Conservation (phyloP, 495 filamentous ascomycete species). For the Emericellopsis terricola region DNA sequence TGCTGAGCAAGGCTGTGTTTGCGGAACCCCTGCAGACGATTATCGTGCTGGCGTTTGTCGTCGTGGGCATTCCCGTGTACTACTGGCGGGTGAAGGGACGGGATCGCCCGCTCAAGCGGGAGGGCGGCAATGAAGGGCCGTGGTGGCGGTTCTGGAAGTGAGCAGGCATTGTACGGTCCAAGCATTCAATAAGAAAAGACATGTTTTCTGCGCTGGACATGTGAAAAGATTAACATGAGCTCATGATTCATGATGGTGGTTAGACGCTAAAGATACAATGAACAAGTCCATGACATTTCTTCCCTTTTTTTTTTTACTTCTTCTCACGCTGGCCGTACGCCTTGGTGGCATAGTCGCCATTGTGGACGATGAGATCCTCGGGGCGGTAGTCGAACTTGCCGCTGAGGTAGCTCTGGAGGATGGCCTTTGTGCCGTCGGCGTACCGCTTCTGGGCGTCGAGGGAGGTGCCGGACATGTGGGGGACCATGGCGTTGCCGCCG, state of each 20-base stretch:
- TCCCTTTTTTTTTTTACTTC: constrained; percentile 1
- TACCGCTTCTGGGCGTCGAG: constrained; percentile 96
- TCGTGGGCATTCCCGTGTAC: constrained; percentile 70
- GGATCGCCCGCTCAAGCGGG: constrained; percentile 20
- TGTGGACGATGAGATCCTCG: constrained; percentile 83
- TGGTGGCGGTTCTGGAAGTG: constrained; percentile 28
- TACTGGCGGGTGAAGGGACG: constrained; percentile 62
- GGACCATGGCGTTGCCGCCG: constrained; percentile 94
- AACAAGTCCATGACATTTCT: too few species aligned
- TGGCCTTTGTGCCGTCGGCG: constrained; percentile 71
- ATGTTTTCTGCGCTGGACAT: background rate
- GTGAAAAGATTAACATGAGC: background rate
- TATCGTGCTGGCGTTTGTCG: constrained; percentile 67
- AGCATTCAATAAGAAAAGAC: background rate
- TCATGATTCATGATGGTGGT: background rate
- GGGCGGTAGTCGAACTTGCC: constrained; percentile 73
- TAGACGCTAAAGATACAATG: background rate
- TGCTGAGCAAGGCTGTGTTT: constrained; percentile 75
- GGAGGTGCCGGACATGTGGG: constrained; percentile 95
- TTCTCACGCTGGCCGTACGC: constrained; percentile 72
- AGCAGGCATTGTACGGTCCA: background rate
- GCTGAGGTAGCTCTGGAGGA: constrained; percentile 78
- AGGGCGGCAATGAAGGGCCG: constrained; percentile 8
- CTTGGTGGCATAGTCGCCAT: constrained; percentile 90
- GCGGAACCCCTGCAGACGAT: constrained; percentile 78